phyloP scores from a whole-genome alignment of 139 green algal genomes.

The Coccomyxa sp. region DNA sequence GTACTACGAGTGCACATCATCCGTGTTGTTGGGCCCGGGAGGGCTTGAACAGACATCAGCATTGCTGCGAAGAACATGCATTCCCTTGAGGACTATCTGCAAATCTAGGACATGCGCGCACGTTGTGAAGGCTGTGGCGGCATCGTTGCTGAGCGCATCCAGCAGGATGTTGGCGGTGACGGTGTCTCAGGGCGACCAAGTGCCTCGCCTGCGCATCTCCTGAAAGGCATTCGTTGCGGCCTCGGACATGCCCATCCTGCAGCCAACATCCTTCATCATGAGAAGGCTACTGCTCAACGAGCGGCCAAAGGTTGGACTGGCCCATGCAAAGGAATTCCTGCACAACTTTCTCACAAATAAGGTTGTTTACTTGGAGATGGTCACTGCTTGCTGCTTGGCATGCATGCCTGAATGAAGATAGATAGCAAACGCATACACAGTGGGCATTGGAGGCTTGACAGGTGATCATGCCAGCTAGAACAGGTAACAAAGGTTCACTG shows the following conservation, averaged over 20 bases:
- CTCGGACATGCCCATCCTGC: not conserved
- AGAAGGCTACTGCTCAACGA: not conserved
- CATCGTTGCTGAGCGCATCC: not conserved
- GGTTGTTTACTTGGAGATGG: not conserved
- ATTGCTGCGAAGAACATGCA: not conserved
- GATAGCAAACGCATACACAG: not conserved
- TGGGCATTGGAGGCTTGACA: not conserved
- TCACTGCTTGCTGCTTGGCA: no score
- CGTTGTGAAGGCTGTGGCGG: not conserved
- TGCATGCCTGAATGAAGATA: not conserved
- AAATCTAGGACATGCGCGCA: not conserved
- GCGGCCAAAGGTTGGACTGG: no score
- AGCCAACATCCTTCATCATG: not conserved
- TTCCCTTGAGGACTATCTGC: not conserved
- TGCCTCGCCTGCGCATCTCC: not conserved
- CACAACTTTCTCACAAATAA: not conserved
- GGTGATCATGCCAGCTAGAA: not conserved
- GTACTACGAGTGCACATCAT: not conserved
- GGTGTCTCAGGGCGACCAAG: not conserved
- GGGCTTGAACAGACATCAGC: not conserved
- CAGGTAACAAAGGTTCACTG: not conserved
- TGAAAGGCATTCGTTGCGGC: conserved; percentile 3
- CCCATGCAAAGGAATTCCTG: not conserved
- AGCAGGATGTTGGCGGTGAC: conserved; percentile 9
- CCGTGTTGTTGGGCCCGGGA: not conserved